Evolutionary conservation across 331 rosid genomes (phyloP), one percentile per base, ranked within the genome.

Genomic region (Pyrus hybrid): DNA sequence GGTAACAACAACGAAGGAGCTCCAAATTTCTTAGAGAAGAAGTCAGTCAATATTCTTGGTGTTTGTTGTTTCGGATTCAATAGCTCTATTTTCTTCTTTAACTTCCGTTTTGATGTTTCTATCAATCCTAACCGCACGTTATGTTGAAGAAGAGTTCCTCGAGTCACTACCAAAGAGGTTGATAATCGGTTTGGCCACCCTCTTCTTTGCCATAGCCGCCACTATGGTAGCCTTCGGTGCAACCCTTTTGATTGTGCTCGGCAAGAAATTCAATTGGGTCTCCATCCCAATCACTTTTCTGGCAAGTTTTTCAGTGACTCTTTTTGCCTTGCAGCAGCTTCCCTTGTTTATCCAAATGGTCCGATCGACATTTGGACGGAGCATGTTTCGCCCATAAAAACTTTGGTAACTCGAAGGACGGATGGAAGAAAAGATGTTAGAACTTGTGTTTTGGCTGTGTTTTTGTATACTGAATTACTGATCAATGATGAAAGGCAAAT

Each of bases 91-190:
- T 23, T 22, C 80, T 7, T 76, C 80, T 21, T 21, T 68, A 21
- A 51, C 73, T 9, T 67, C 73, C 12, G 4, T 82, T 1, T 22
- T 82, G 65, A 73, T 69, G 74, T 82, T 82, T 33, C 33, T 82
- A 61, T 67, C 67, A 10, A 67, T 76, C 16, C 67, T 67, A 6
- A 63, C 74, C 3, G 57, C 78, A 4, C 29, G 63, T n/a, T 74
- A 74, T 13, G 63, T 71, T 13, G 71, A 74, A 63, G 78, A 74
- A 37, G 71, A 63, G 53, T 76, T 67, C 67, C 32, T 25, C 1
- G 3, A 23, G 30, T 56, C 73, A 14, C 49, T 78, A 41, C 78
- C 86, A 2, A 69, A 8, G 7, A 65, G 35, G 23, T 49, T 82
- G 21, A 22, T 76, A 20, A 13, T 66, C 0, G 79, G 79, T 0